Percentiles rank a stretch among this genome's conserved stretches.
These are phyloP conservation scores for Coemansia sp. DNA, from an alignment of 192 early-diverging fungal species.

Conservation along the genomic window DNA sequence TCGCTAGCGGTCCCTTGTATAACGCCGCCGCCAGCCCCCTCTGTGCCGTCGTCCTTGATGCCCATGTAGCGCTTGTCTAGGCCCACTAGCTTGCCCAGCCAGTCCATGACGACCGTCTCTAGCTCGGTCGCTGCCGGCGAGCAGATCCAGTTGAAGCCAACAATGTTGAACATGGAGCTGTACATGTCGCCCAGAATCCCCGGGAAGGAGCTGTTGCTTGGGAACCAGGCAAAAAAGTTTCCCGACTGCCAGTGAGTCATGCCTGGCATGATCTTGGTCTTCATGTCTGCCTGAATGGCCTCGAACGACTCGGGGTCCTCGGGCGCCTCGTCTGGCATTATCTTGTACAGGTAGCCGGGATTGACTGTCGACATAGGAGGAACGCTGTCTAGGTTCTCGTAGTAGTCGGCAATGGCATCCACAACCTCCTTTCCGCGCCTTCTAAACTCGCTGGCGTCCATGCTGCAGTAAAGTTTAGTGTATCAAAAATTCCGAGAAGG, in stretches of 20 bases:
- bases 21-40: constrained; percentile 65
- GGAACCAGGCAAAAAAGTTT: constrained; percentile 68
- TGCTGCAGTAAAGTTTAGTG: constrained; percentile 1
- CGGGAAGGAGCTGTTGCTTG: constrained; percentile 59
- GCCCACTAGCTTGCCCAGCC: constrained; percentile 65
- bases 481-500: too few relatives aligned
- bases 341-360: constrained; percentile 62
- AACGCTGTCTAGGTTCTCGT: constrained; percentile 52
- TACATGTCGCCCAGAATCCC: constrained; percentile 68
- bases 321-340: constrained; percentile 61
- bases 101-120: constrained; percentile 65
- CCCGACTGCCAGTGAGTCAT: constrained; percentile 73
- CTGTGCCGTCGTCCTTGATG: constrained; percentile 40
- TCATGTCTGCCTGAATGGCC: constrained; percentile 52
- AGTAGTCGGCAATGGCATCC: constrained; percentile 65
- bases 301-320: constrained; percentile 57
- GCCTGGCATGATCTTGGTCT: constrained; percentile 65
- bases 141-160: constrained; percentile 62
- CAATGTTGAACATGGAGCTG: constrained; percentile 58
- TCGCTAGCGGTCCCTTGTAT: constrained; percentile 69
- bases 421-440: constrained; percentile 62
- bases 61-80: constrained; percentile 60
- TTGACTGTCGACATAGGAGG: constrained; percentile 59
- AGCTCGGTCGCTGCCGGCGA: constrained; percentile 67
- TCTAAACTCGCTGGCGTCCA: constrained; percentile 63